Conservation (phyloP, 1,284 basidiomycete genomes). For the Coniferiporia sulphurascens region DNA sequence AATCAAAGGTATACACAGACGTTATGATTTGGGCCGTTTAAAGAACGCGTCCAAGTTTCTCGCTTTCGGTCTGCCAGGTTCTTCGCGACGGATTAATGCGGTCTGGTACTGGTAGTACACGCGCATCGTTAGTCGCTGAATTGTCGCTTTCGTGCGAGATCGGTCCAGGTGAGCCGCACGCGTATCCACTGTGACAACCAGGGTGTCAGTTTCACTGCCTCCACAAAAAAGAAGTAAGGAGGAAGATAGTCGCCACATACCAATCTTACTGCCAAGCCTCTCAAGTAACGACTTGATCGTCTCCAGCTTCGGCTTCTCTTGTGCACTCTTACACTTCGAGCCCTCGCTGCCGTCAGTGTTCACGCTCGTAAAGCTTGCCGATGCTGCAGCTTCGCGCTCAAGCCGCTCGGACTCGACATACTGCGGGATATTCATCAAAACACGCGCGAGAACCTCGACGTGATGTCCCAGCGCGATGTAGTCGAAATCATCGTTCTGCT, state of each 20-base stretch:
- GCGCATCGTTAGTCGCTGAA: slow-evolving; percentile 60
- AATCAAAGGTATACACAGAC: too few species aligned
- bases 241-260: slow-evolving; percentile 34
- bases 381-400: slow-evolving; percentile 19
- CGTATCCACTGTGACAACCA: slow-evolving; percentile 48
- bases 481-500: slow-evolving; percentile 39
- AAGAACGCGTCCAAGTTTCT: too few species aligned
- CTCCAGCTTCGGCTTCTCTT: slow-evolving; percentile 37
- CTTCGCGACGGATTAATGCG: neutral
- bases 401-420: slow-evolving; percentile 49
- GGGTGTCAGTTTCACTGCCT: neutral
- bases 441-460: slow-evolving; percentile 49
- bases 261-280: slow-evolving; percentile 53
- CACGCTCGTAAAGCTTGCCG: neutral
- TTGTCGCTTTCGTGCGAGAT: slow-evolving; percentile 58
- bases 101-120: slow-evolving; percentile 50
- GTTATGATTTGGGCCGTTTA: too few species aligned
- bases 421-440: slow-evolving; percentile 49
- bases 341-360: neutral
- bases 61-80: too few species aligned
- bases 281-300: slow-evolving; percentile 44
- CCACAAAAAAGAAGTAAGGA: neutral
- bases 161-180: slow-evolving; percentile 68
- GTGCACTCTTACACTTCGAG: slow-evolving; percentile 28
- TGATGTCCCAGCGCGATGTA: slow-evolving; percentile 53